Evolutionary conservation across 169 alveolate species (phyloP), one percentile per base, ranked within the genome.

Genomic region (Cryptosporidium felis): DNA sequence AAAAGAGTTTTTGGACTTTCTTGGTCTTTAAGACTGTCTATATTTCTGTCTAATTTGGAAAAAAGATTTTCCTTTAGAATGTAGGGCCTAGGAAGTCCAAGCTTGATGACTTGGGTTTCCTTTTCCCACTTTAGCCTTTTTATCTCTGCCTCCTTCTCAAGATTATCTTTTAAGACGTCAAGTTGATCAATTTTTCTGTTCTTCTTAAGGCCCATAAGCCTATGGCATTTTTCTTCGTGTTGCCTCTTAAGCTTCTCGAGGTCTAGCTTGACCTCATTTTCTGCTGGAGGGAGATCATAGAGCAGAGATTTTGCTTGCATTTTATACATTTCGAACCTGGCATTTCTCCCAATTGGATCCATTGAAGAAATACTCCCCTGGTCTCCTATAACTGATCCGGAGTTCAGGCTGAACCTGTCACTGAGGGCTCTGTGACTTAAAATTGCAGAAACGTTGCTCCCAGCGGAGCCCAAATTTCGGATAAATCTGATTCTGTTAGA

Each of bases 341-440:
- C 85, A 4, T 74, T 74, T 49, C 85, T 74, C 16, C 85, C 85
- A 26, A 74, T 74, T 18, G 85, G 85, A 36, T 74, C 85, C 16
- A 74, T 38, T 8, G 85, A 74, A 28, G 66, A 49, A 74, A 74
- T 56, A 53, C 85, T 74, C 8, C 85, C 85, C 5, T 40, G 41
- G 10, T 74, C 85, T 28, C 59, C 58, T 36, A 40, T 51, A 6
- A 74, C 41, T 51, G 85, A 74, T 1, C 59, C 59, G 10, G 85
- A 53, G 41, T 74, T 74, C 16, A 74, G 41, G 32, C 85, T 74
- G 56, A 74, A 49, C 23, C 66, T 49, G 41, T 74, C 74, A 45
- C 85, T 74, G 12, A 74, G 38, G 16, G 60, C 32, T 47, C 81
- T 8, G 32, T 65, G 80, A 4, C 60, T 47, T 28, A 65, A 14